Base-by-base conservation (phyloP, 1,139 yeast genomes). In the Kodamaea plutei region DNA sequence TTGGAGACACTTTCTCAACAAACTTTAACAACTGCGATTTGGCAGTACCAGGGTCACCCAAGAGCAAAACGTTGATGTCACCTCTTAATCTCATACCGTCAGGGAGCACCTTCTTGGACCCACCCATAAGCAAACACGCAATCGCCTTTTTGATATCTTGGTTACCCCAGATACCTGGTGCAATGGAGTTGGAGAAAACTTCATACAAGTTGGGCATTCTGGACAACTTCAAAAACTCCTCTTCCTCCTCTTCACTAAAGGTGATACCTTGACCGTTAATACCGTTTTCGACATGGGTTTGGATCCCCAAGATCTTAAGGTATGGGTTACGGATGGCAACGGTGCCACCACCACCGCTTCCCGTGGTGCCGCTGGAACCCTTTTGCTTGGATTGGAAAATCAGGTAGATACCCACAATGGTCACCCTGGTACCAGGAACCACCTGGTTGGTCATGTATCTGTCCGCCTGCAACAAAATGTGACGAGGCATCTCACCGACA, bases 31-130 rank as follows among this genome's bases (percentile, higher is more conserved):
- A 64, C 64, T 91, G 99, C 8, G 98, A 91, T 56, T 91, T 91
- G 30, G 98, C 97, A 14, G 98, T 91, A 67, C 98, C 98, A 11
- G 99, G 99, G 54, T 91, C 99, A 60, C 99, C 99, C 28, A 93
- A 70, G 36, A 91, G 60, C 32, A 91, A 69, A 7, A 93, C 96
- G 52, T 93, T 91, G 46, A 91, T 87, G 56, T 91, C 99, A 48
- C 99, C 99, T 67, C 99, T 77, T 37, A 93, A 70, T 50, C 96
- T 70, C 94, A 89, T 85, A 9, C 96, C 95, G 61, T 91, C 99
- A 0, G 98, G 97, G 33, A 93, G 64, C 4, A 88, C 55, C 50
- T 91, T 89, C 51, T 88, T 84, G 6, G 96, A 84, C 0, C 99
- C 99, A 33, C 98, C 95, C 80, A 91, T 78, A 31, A 91, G 64